phyloP scores from a whole-genome alignment of 73 alveolate genomes.

The Tetrahymena elliotti region DNA sequence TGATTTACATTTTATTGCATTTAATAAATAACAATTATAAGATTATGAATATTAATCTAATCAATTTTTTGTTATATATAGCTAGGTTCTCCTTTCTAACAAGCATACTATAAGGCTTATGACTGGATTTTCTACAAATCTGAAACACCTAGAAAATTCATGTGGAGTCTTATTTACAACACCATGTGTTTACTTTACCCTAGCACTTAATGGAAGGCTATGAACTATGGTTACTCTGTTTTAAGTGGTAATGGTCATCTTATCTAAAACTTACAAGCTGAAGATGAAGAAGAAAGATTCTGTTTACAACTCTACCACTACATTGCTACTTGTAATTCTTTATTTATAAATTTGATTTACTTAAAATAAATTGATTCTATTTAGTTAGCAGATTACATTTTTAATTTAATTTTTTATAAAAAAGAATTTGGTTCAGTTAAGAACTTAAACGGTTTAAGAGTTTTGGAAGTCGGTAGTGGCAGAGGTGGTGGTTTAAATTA shows the following conservation, averaged over 20 bases:
- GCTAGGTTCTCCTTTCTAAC: not conserved
- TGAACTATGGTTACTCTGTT: slow-evolving; percentile 77
- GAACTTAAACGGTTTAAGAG: slow-evolving; percentile 47
- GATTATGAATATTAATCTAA: not conserved
- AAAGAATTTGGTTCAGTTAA: slow-evolving; percentile 12
- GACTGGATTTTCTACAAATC: slow-evolving; percentile 48
- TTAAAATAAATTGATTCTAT: not conserved
- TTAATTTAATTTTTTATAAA: not conserved
- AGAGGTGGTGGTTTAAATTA: slow-evolving; percentile 85
- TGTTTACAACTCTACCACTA: slow-evolving; percentile 57
- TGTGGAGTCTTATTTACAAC: slow-evolving; percentile 61
- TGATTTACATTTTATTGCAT: too few relatives aligned
- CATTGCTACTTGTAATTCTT: slow-evolving; percentile 20
- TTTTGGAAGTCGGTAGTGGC: slow-evolving; percentile 83
- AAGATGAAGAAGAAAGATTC: slow-evolving; percentile 52
- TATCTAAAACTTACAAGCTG: slow-evolving; percentile 32
- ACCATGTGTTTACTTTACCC: slow-evolving; percentile 45
- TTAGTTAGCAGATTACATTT: not conserved
- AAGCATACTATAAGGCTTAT: slow-evolving; percentile 5
- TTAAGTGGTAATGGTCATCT: slow-evolving; percentile 53
- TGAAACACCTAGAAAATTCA: slow-evolving; percentile 50
- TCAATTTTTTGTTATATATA: not conserved
- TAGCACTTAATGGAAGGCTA: slow-evolving; percentile 39
- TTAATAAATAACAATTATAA: too few relatives aligned
- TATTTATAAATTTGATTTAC: not conserved